A percentile compares a stretch with the other conserved stretches of the same genome.
Conservation (phyloP, 2,329 filamentous ascomycete species). For the Monosporascus sp. region DNA sequence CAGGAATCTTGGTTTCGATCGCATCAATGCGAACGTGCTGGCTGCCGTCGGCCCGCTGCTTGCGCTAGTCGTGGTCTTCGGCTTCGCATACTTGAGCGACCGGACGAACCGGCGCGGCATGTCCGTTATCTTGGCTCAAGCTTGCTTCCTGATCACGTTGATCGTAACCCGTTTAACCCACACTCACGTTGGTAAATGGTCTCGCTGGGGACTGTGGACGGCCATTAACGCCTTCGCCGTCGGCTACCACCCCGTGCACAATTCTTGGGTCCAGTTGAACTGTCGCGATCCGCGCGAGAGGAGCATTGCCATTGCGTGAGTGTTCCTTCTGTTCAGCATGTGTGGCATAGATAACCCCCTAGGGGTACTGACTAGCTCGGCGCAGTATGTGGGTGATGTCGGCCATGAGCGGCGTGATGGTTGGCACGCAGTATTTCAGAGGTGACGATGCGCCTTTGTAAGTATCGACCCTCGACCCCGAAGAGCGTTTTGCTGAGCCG, state of each 20-base stretch:
- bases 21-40: slow-evolving; percentile 41
- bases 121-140: slow-evolving; percentile 38
- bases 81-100: slow-evolving; percentile 45
- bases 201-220: slow-evolving; percentile 46
- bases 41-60: slow-evolving; percentile 37
- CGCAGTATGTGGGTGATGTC: slow-evolving; percentile 41
- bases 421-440: slow-evolving; percentile 45
- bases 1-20: slow-evolving; percentile 39
- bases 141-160: slow-evolving; percentile 39
- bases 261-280: slow-evolving; percentile 48
- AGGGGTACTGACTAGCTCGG: not conserved
- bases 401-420: slow-evolving; percentile 46
- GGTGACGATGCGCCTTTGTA: slow-evolving; percentile 35
- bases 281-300: slow-evolving; percentile 40
- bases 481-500: slow-evolving; percentile 1
- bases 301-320: slow-evolving; percentile 44
- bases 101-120: slow-evolving; percentile 37
- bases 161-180: slow-evolving; percentile 36
- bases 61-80: slow-evolving; percentile 41
- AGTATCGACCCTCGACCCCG: slow-evolving; percentile 1
- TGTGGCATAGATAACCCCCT: too few relatives aligned
- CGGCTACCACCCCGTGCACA: slow-evolving; percentile 48
- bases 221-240: slow-evolving; percentile 45
- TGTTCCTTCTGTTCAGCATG: not conserved
- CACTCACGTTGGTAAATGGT: slow-evolving; percentile 41